Evolutionary conservation across 495 filamentous ascomycete genomes (phyloP), one percentile per base, ranked within the genome.

Genomic region (Achaetomiella virescens): DNA sequence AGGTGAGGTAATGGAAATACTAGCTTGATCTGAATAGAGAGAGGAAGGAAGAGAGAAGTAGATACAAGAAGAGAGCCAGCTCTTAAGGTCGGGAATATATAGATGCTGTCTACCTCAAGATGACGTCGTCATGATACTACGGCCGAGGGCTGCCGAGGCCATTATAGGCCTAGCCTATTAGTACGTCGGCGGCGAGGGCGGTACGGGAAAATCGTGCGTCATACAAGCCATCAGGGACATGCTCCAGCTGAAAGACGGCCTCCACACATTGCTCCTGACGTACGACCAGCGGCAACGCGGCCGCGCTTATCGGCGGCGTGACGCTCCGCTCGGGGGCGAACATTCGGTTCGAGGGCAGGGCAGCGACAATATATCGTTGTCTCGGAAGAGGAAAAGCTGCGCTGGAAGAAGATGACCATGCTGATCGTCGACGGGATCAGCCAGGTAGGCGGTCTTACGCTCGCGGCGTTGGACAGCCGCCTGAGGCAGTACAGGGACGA

Each of bases 401-500:
- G 17, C 14, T 54, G 27, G 41, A 54, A 54, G 17, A 45, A 46
- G 10, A 54, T 44, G 27, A 46, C n/a, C 5, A 27, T 54, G 8
- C 25, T 44, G 41, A 54, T 24, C 6, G 31, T 48, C 31, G 31
- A 55, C 15, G 31, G 48, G 52, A 54, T 54, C 17, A 54, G 52
- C 42, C 18, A 46, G 31, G 41, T 54, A 6, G 40, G 27, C 40
- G 18, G 42, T 15, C 42, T 54, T 7, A 55, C 22, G 44, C 35
- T 42, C 12, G 53, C 53, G 36, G 44, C 53, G 15, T 20, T 48
- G 2, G 53, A 55, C 24, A 55, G 44, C 44, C 44, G 31, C 44
- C 53, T 55, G 14, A 41, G 41, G 53, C 44, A 40, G 21, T 55
- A 55, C n/a, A 55, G 43, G 25, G 44, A 55, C 12, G 53, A 55